Conservation (phyloP, 257 asterid genomes). For the Eucommia ulmoides region DNA sequence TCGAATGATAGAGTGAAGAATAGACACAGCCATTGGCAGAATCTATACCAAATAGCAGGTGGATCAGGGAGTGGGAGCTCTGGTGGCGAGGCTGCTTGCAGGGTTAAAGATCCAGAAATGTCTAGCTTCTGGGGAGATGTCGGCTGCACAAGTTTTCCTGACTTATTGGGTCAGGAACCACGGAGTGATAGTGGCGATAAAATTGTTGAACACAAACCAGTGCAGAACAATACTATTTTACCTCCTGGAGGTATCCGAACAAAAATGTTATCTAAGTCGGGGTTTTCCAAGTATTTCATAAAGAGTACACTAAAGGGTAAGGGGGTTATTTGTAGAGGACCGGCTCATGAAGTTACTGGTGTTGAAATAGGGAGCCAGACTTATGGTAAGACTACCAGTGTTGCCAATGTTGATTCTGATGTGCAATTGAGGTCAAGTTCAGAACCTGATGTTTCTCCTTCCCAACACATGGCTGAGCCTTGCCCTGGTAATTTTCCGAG, state of each 20-base stretch:
- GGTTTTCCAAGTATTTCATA: conserved; percentile 64
- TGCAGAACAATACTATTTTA: conserved; percentile 22
- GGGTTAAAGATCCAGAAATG: conserved; percentile 40
- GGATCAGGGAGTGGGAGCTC: conserved; percentile 41
- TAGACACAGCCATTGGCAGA: conserved; percentile 52
- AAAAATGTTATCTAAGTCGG: conserved; percentile 68
- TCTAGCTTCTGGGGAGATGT: conserved; percentile 44
- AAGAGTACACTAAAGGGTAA: conserved; percentile 70
- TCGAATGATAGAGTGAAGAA: conserved; percentile 41
- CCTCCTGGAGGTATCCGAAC: conserved; percentile 69
- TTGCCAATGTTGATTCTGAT: conserved; percentile 19
- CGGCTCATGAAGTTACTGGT: conserved; percentile 26
- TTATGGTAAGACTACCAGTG: conserved; percentile 20
- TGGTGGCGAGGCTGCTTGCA: conserved; percentile 34
- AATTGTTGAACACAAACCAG: conserved; percentile 23
- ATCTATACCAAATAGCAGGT: conserved; percentile 47
- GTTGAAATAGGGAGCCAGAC: conserved; percentile 18
- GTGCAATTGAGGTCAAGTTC: conserved; percentile 22
- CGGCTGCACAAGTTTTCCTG: conserved; percentile 35
- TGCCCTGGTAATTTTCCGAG: conserved; percentile 14
- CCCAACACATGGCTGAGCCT: conserved; percentile 28
- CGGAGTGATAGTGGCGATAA: conserved; percentile 16
- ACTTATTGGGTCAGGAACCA: conserved; percentile 27
- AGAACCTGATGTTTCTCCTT: conserved; percentile 24
- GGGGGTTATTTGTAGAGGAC: conserved; percentile 52